Conservation (phyloP, 164 flowering plant genomes). For the Santalum album region DNA sequence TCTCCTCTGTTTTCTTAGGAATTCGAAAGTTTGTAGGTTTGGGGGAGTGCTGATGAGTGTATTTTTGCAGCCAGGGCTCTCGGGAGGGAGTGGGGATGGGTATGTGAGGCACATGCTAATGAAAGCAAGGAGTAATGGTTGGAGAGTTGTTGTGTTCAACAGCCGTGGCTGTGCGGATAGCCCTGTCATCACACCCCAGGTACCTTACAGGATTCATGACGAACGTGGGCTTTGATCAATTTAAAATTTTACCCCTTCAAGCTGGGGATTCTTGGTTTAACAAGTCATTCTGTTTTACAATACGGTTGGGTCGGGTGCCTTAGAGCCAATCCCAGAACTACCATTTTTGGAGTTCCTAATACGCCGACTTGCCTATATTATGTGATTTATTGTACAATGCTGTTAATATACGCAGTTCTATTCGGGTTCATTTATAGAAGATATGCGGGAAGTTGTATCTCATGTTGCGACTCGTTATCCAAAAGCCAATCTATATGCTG, state of each 20-base stretch:
- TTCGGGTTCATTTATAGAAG: slow-evolving; percentile 85
- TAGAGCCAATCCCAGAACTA: no score
- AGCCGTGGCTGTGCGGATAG: slow-evolving; percentile 87
- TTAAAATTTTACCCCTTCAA: no score
- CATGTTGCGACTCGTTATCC: slow-evolving; percentile 61
- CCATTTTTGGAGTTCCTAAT: no score
- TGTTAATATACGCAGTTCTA: slow-evolving; percentile 68
- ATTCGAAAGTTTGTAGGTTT: no score
- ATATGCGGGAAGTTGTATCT: slow-evolving; percentile 58
- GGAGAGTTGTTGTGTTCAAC: slow-evolving; percentile 85
- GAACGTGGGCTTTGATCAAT: no score
- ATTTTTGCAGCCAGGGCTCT: slow-evolving; percentile 71
- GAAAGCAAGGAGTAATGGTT: slow-evolving; percentile 59
- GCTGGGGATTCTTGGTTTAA: no score
- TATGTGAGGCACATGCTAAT: slow-evolving; percentile 85
- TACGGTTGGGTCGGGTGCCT: no score
- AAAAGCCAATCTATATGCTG: slow-evolving; percentile 69
- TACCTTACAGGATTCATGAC: slow-evolving; percentile 5
- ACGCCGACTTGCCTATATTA: no score
- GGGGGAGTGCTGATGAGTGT: no score
- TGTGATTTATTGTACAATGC: slow-evolving; percentile 2
- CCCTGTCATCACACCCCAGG: slow-evolving; percentile 89
- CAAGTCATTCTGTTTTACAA: not conserved
- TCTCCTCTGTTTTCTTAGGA: no score
- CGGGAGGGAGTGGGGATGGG: slow-evolving; percentile 86